These are phyloP conservation scores for Casuarina glauca DNA, from an alignment of 306 rosid species.

Conservation along the genomic window DNA sequence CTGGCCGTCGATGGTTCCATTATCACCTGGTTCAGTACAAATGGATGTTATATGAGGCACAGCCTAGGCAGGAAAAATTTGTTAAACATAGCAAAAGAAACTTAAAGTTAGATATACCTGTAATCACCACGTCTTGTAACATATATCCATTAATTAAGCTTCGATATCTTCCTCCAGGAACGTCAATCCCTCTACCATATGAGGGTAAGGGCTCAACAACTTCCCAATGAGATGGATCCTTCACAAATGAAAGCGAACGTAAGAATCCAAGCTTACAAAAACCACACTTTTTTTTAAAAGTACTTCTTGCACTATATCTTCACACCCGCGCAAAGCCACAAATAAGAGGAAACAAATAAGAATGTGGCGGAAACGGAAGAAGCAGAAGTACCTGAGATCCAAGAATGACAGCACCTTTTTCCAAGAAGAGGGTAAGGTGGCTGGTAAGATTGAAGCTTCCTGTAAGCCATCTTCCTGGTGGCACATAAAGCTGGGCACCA, in stretches of 20 bases:
- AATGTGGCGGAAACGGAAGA: slow-evolving; percentile 12
- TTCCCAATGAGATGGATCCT: slow-evolving; percentile 85
- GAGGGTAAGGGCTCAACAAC: slow-evolving; percentile 86
- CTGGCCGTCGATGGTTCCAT: slow-evolving; percentile 89
- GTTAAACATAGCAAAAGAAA: not conserved
- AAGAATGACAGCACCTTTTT: slow-evolving; percentile 82
- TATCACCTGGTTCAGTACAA: slow-evolving; percentile 56
- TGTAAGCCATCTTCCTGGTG: slow-evolving; percentile 91
- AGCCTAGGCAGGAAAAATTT: not conserved
- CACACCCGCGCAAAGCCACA: not conserved
- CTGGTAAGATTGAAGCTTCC: slow-evolving; percentile 95
- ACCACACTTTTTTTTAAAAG: not conserved
- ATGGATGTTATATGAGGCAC: slow-evolving; percentile 28
- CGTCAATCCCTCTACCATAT: slow-evolving; percentile 86
- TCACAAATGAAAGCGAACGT: slow-evolving; percentile 29
- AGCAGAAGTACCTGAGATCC: slow-evolving; percentile 83
- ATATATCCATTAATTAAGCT: slow-evolving; percentile 87
- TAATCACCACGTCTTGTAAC: slow-evolving; percentile 83
- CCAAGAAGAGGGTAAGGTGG: slow-evolving; percentile 92
- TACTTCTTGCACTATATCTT: slow-evolving; percentile 1
- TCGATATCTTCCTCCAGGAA: slow-evolving; percentile 77
- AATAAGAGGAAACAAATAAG: slow-evolving; percentile 6
- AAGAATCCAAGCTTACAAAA: slow-evolving; percentile 16
- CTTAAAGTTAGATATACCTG: slow-evolving; percentile 51
- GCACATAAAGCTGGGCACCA: slow-evolving; percentile 96